Evolutionary conservation across 2,329 filamentous ascomycete species (phyloP).

Genomic region (Trichoderma harzianum): DNA sequence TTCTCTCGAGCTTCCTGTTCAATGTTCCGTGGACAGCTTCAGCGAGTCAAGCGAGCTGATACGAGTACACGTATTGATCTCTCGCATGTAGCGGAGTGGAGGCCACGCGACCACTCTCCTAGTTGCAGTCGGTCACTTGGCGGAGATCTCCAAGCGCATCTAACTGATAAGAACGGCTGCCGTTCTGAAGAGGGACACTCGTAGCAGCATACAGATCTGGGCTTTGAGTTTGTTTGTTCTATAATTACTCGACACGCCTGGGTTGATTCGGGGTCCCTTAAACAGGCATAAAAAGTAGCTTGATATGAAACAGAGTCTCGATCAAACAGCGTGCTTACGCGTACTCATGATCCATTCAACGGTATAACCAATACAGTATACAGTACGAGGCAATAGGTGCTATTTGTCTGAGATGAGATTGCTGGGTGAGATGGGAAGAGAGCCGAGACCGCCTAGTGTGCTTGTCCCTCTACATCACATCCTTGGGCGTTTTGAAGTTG

Average conservation of each 20-base stretch:
- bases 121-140: neutral
- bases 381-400: neutral
- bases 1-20: neutral
- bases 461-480: neutral
- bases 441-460: neutral
- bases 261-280: neutral
- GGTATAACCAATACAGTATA: neutral
- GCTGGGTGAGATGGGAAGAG: neutral
- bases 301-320: neutral
- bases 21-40: neutral
- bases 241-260: neutral
- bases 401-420: neutral
- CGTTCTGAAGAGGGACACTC: neutral
- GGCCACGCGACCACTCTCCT: conserved; percentile 3
- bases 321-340: neutral
- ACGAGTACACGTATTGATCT: conserved; percentile 12
- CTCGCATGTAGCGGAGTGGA: neutral
- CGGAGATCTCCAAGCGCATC: neutral
- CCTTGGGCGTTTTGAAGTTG: neutral
- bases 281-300: conserved; percentile 6
- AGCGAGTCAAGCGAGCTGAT: neutral
- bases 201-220: neutral
- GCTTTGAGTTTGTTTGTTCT: neutral
- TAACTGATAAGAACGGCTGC: neutral
- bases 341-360: neutral